Base-by-base conservation (phyloP, 495 filamentous ascomycete genomes). In the Cercophora scortea region DNA sequence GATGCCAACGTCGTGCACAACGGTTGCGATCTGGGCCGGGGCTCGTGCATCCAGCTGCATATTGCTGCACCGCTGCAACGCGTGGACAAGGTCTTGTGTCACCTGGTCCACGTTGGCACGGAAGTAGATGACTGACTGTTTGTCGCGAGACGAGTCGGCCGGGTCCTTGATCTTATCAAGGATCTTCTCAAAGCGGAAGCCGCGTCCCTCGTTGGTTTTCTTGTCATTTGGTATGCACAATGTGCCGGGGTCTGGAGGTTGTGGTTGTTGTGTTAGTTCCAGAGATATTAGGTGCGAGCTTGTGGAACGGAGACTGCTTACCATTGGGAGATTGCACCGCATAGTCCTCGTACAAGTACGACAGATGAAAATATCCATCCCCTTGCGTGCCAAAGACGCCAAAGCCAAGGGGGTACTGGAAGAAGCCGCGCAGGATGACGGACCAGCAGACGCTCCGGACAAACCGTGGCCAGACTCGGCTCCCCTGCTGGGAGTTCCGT, bases 361-460 rank as follows among this genome's bases (percentile, higher is more conserved):
- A 32, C 8, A 52, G 32, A 2, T 36, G 6, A 9, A 10, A 8
- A 13, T 12, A 36, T 36, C 40, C 40, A 11, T 52, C 42, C 6
- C 49, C 49, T 13, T 52, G 10, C 3, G 38, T 39, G 6, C 49
- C 49, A 45, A 52, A 45, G 10, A 45, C 42, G 16, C 49, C 49
- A 33, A 52, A 52, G 13, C 49, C 49, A 4, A 52, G 32, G 19
- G 49, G 49, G n/a, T 32, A 52, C 2, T 45, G 32, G 42, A 52
- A 52, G 25, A 52, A 52, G 6, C 49, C 49, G 2, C 40, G 36
- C 3, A 44, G 7, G 6, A 45, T 9, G 15, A 45, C n/a, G 10
- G 16, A 32, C 36, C 38, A 42, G 32, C 40, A 52, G 32, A 52
- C n/a, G 15, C 18, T 33, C 2, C 15, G 42, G 42, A 52, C n/a